Evolutionary conservation across 2,329 filamentous ascomycete species (phyloP), one percentile per base, ranked within the genome.

Genomic region (Xylariaceae sp.): DNA sequence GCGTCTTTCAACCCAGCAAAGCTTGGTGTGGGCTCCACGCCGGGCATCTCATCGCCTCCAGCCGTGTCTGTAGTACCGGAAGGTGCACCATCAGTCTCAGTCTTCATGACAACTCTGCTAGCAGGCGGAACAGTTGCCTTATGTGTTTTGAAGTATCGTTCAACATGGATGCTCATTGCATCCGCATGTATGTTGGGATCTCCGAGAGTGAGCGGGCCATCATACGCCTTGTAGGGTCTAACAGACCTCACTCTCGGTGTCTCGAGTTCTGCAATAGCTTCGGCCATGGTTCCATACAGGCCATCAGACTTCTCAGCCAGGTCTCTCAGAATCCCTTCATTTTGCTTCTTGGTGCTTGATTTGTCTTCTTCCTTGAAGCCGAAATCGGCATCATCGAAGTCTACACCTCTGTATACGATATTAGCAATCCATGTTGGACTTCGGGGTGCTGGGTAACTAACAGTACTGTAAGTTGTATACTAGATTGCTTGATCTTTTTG

Each of bases 321-420:
- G 2, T 73, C 68, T 57, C 76, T 82, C 16, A 97, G 74, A 0
- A 85, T 73, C 1, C 70, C 68, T 68, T 99, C 94, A 63, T 95
- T 96, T 44, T 79, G 72, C n/a, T 72, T 85, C 78, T 97, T 97
- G 48, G 71, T 68, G 0, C 69, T 61, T 16, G 85, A 74, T 68
- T 99, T 99, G 60, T 88, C 82, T 69, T 96, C 91, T 72, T 97
- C 92, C 69, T 95, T 95, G 67, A 89, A 88, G 40, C 92, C 92
- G 66, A 87, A 96, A 2, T 95, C 91, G 1, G 83, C 68, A 68
- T 96, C 91, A 67, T 99, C 91, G 70, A 99, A 97, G 68, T 99
- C 94, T 16, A 95, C 83, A 13, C 94, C 94, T 50, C 87, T 92
- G 40, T 6, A 44, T 2, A 46, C 13, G 46, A 21, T 19, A 39